Evolutionary conservation across 371 early-diverging fungal genomes (phyloP), one percentile per base, ranked within the genome.

Genomic region (Parasitella parasitica): DNA sequence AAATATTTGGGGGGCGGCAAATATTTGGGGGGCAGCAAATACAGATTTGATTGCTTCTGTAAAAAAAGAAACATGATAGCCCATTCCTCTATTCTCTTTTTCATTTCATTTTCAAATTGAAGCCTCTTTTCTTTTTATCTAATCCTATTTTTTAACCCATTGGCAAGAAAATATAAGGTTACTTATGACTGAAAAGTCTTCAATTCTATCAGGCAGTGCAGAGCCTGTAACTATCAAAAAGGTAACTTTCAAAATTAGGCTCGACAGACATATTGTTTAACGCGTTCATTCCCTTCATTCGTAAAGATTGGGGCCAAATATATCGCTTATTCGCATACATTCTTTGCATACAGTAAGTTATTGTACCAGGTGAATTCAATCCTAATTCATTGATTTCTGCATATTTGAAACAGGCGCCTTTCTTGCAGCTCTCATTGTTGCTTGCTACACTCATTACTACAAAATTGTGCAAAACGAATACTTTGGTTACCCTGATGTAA

Each of bases 381-480:
- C n/a, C n/a, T n/a, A n/a, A n/a, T 22, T 18, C 18, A 9, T 39
- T 35, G 12, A 16, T 26, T 57, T 4, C n/a, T 11, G 26, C 15
- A 18, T 53, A 9, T 11, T 32, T 32, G 32, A 32, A 32, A 16
- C 73, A 84, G 90, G 83, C 53, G 91, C 91, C n/a, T 91, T 93
- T 70, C 61, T 89, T 26, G 70, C 84, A 35, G 90, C 93, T 8
- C 77, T 92, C 49, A 66, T 79, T 9, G 74, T 88, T 49, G 88
- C 83, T 3, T 90, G 87, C 66, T 84, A 85, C 60, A 86, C 86
- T 4, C 89, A 93, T 63, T 93, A 89, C 67, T 67, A 85, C 69
- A 89, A 91, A 71, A 90, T 93, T 62, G 91, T 93, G 50, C 81
- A 83, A 59, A 93, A 91, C 62, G 87, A 89, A 71, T 78, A 86